Evolutionary conservation across 371 early-diverging fungal species (phyloP), one percentile per base, ranked within the genome.

Genomic region (Apophysomyces sp.): DNA sequence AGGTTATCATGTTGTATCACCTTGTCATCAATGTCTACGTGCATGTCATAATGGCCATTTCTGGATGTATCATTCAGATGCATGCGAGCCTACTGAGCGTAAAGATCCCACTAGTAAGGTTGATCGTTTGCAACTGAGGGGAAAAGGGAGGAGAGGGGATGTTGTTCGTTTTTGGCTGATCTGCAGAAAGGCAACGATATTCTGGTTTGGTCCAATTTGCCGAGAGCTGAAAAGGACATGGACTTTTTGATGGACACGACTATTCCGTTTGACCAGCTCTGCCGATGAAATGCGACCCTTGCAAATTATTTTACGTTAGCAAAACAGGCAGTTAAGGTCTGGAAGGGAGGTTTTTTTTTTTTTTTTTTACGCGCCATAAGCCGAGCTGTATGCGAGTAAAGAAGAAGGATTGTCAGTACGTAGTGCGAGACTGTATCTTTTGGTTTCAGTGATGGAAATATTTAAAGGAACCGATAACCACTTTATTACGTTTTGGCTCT

Each of bases 41-140:
- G 85, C 93, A 30, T 92, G 95, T 67, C 95, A 97, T 80, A 98
- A 96, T 71, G 97, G 98, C 4, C 98, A 98, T 69, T 94, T 96
- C 68, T 97, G 96, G 96, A 98, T 98, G 96, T 98, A 97, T 69
- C 88, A 94, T 65, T 89, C 89, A 0, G 95, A 92, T 49, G 87
- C 86, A 9, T 94, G 97, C 27, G 65, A 69, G 8, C 68, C 87
- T 32, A 58, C 68, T 27, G 68, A 68, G 21, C 63, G 68, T 4
- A 67, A 67, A 60, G 68, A 67, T 57, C 37, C 56, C 26, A 40
- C 60, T 39, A 63, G 68, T 67, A 67, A 52, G n/a, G n/a, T 24
- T 28, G 52, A 60, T 31, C 34, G 34, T 34, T 34, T 34, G 34
- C 13, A 11, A 8, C 2, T 11, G 34, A 34, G 34, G 13, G 34